These are phyloP conservation scores for Chiua virens DNA, from an alignment of 768 basidiomycete species.

Conservation along the genomic window DNA sequence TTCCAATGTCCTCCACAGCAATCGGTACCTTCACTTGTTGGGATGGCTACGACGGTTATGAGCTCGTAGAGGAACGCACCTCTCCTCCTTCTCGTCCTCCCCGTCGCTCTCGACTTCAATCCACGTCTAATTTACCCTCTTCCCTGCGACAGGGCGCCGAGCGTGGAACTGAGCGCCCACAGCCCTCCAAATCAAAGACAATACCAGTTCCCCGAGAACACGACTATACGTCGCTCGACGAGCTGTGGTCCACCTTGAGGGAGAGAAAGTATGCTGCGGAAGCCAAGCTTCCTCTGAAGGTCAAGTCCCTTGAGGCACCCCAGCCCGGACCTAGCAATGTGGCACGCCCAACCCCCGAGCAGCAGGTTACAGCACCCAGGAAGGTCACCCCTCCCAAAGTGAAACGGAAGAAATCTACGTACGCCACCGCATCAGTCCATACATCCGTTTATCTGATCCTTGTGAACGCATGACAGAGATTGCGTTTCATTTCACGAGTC, in stretches of 20 bases:
- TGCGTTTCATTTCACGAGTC: constrained; percentile 74
- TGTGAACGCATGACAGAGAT: constrained; percentile 19
- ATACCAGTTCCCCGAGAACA: constrained; percentile 18
- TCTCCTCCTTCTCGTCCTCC: constrained; percentile 17
- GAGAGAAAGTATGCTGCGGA: constrained; percentile 65
- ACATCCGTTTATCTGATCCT: constrained; percentile 12
- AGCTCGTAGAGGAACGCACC: constrained; percentile 21
- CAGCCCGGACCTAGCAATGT: constrained; percentile 20
- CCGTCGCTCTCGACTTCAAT: constrained; percentile 23
- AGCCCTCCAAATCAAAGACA: constrained; percentile 12
- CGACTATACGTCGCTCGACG: constrained; percentile 43
- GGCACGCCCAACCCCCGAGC: constrained; percentile 27
- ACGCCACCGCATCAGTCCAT: constrained; percentile 27
- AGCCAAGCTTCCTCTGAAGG: constrained; percentile 67
- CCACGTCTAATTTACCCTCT: constrained; percentile 15
- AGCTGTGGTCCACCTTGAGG: constrained; percentile 66
- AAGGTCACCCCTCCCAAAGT: constrained; percentile 40
- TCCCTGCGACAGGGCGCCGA: constrained; percentile 15
- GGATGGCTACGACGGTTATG: constrained; percentile 31
- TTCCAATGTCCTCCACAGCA: constrained; percentile 32
- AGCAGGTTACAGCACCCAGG: constrained; percentile 18
- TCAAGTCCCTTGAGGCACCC: constrained; percentile 58
- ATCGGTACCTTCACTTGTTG: constrained; percentile 35
- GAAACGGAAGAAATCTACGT: constrained; percentile 68
- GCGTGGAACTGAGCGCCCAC: constrained; percentile 22